Percentiles rank a stretch among this genome's conserved stretches.
These are phyloP conservation scores for Boletus vermiculosoides DNA, from an alignment of 768 basidiomycete species.

Conservation along the genomic window DNA sequence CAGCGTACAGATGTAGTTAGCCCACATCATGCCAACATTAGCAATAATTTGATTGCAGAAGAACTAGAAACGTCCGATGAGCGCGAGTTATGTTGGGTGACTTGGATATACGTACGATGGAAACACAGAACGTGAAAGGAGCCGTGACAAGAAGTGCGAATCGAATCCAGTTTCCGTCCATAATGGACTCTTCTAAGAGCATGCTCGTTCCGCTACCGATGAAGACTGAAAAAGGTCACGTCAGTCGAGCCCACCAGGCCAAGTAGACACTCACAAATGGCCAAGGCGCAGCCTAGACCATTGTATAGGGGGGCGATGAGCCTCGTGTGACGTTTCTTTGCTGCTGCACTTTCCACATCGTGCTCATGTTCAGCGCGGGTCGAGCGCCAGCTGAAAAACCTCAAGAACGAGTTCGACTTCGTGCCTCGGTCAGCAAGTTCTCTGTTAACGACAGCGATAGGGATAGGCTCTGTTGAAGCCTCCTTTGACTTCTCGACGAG, in stretches of 20 bases:
- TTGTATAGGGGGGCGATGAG: conserved; percentile 72
- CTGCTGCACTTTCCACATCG: conserved; percentile 53
- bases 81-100: not conserved
- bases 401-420: conserved; percentile 14
- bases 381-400: conserved; percentile 46
- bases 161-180: conserved; percentile 62
- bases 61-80: conserved; percentile 47
- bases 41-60: conserved; percentile 68
- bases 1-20: not conserved
- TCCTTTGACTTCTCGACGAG: conserved; percentile 49
- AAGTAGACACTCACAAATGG: conserved; percentile 50
- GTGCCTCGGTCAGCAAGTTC: not conserved
- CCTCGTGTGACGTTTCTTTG: conserved; percentile 46
- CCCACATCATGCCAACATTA: conserved; percentile 66
- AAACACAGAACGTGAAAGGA: conserved; percentile 76
- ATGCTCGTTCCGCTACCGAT: conserved; percentile 57
- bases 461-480: conserved; percentile 13
- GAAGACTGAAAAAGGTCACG: conserved; percentile 49
- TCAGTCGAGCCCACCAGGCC: conserved; percentile 4
- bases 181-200: conserved; percentile 61
- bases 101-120: conserved; percentile 49
- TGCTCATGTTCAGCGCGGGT: conserved; percentile 35
- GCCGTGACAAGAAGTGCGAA: conserved; percentile 64
- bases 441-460: conserved; percentile 6
- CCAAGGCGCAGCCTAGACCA: conserved; percentile 65